phyloP scores from a whole-genome alignment of 495 filamentous ascomycete genomes.

The Xylaria acuta region DNA sequence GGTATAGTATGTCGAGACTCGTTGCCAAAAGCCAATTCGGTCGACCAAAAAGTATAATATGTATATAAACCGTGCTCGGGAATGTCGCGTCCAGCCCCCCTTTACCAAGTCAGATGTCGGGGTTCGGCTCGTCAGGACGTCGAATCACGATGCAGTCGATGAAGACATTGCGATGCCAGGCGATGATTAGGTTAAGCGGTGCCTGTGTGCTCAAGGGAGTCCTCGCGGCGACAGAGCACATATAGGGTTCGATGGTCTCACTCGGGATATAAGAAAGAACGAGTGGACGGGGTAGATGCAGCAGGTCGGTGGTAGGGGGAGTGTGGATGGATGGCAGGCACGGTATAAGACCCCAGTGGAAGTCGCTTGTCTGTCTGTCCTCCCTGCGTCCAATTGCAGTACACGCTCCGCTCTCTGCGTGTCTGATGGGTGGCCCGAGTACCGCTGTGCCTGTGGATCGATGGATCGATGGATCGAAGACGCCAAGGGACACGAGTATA shows the following conservation, averaged over 20 bases:
- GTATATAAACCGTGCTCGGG: background rate
- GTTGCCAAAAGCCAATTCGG: slow-evolving; percentile 10
- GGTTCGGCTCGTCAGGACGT: slow-evolving; percentile 6
- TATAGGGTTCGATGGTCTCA: slow-evolving; percentile 24
- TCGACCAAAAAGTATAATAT: background rate
- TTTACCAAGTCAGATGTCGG: background rate
- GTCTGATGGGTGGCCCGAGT: slow-evolving; percentile 11
- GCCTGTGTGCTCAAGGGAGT: slow-evolving; percentile 1
- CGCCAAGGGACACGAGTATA: slow-evolving; percentile 3
- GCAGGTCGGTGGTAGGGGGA: slow-evolving; percentile 21
- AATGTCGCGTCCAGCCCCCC: slow-evolving; percentile 7
- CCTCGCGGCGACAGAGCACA: slow-evolving; percentile 17
- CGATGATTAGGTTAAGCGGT: slow-evolving; percentile 3
- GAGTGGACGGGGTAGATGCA: slow-evolving; percentile 23
- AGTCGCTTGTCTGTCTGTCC: background rate
- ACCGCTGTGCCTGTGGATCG: slow-evolving; percentile 13
- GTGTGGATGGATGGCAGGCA: slow-evolving; percentile 18
- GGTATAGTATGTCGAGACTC: background rate
- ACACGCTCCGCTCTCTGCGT: slow-evolving; percentile 3
- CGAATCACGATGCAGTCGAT: slow-evolving; percentile 10
- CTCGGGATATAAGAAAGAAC: slow-evolving; percentile 25
- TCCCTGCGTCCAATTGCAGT: slow-evolving; percentile 5
- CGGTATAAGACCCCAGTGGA: slow-evolving; percentile 18
- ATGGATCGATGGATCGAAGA: slow-evolving; percentile 3
- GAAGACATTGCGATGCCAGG: slow-evolving; percentile 16